Base-by-base conservation (phyloP, 1,284 basidiomycete species). In the Vanrija sp. region DNA sequence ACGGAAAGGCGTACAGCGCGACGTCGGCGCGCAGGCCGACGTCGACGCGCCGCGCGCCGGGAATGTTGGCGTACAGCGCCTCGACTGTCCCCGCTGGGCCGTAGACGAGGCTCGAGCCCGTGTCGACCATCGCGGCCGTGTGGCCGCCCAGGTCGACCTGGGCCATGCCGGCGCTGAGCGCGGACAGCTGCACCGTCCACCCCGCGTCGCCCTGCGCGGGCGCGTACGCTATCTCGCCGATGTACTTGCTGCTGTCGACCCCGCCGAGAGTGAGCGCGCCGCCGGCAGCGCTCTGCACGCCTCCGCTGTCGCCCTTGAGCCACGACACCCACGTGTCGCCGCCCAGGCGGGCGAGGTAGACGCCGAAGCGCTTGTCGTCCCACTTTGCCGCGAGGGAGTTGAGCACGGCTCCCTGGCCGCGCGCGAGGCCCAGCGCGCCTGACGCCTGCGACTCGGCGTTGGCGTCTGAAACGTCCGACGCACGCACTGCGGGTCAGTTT, bases 61-160 rank as follows among this genome's bases (percentile, higher is more conserved):
- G 85, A 51, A 98, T 90, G 58, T 86, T 83, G 1, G 82, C 80
- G 67, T 86, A 97, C 49, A 98, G 80, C 10, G 77, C 72, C 0
- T 82, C 74, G 46, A 95, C 83, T 50, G 80, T 78, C 9, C 72
- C 65, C 1, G 83, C 21, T 0, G 94, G 93, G 0, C 89, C 91
- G 8, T 89, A 92, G 46, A 97, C 82, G 40, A 96, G 84, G 0
- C 93, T 95, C 1, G 93, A 96, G 54, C 93, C 93, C 0, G 78
- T 97, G 63, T 81, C 80, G 62, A 81, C 76, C 16, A 71, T 76
- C 25, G 57, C 54, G 26, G 62, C 65, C 43, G 66, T 61, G 15
- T 18, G 5, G 38, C 79, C 80, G 51, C 79, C 75, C 43, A 81
- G 70, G 1, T 64, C 61, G 43, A 81, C 63, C 18, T 62, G 60